These are phyloP conservation scores for Pulveroboletus sp. DNA, from an alignment of 768 basidiomycete species.

Conservation along the genomic window DNA sequence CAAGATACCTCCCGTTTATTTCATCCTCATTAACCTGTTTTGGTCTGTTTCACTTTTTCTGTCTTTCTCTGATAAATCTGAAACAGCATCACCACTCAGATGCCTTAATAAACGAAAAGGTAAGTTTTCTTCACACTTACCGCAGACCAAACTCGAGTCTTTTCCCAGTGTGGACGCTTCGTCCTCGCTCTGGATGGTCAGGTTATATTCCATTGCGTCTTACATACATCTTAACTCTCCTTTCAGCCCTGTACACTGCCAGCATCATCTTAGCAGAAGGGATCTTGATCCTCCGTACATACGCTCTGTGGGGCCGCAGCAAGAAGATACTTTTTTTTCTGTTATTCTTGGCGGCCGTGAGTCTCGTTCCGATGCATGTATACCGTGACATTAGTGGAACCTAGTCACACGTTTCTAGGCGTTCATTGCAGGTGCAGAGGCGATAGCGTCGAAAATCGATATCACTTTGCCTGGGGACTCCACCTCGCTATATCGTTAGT, in stretches of 20 bases:
- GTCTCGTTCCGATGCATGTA: background rate
- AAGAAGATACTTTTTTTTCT: conserved; percentile 15
- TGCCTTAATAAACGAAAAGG: conserved; percentile 1
- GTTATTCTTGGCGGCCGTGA: conserved; percentile 16
- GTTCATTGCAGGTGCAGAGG: conserved; percentile 16
- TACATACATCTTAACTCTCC: background rate
- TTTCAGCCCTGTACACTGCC: conserved; percentile 11
- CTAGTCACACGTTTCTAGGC: conserved; percentile 1
- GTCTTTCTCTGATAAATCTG: background rate
- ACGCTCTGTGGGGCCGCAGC: conserved; percentile 23
- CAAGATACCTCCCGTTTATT: conserved; percentile 28
- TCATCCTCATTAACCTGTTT: conserved; percentile 16
- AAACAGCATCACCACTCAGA: conserved; percentile 5
- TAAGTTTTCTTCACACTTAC: background rate
- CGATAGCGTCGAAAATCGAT: conserved; percentile 2
- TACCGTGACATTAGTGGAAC: background rate
- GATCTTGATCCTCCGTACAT: conserved; percentile 27
- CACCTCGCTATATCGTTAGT: conserved; percentile 21
- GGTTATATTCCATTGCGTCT: background rate
- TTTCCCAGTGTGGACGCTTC: conserved; percentile 19
- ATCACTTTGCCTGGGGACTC: conserved; percentile 16
- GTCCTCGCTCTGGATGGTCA: conserved; percentile 18
- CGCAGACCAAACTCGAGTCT: background rate
- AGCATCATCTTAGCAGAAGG: conserved; percentile 16
- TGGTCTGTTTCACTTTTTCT: conserved; percentile 7